Evolutionary conservation across 2,329 filamentous ascomycete species (phyloP).

Genomic region (Xylariaceae sp.): DNA sequence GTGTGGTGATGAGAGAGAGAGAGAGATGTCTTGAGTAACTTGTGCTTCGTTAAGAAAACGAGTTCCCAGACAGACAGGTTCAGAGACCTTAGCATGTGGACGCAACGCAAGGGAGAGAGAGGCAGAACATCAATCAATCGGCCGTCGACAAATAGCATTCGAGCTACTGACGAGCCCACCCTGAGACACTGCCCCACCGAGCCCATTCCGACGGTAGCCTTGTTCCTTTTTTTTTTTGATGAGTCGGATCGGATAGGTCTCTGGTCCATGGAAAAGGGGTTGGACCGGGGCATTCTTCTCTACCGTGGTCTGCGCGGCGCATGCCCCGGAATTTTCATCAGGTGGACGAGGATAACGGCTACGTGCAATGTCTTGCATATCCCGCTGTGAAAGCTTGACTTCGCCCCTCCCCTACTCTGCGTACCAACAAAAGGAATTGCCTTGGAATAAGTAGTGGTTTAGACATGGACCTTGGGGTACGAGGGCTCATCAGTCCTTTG

Average conservation of each 20-base stretch:
- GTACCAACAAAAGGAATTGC: too few species aligned
- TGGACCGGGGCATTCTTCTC: too few species aligned
- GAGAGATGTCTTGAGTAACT: conserved; percentile 10
- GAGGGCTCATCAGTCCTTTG: conserved; percentile 34
- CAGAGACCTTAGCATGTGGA: conserved; percentile 5
- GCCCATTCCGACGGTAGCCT: conserved; percentile 28
- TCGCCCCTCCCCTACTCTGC: too few species aligned
- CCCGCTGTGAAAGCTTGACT: too few species aligned
- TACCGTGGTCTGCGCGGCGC: too few species aligned
- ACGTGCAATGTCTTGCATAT: too few species aligned
- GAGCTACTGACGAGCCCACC: conserved; percentile 12
- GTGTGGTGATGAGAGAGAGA: not conserved
- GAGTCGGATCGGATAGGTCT: conserved; percentile 2
- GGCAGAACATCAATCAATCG: too few species aligned
- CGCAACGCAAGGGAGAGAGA: conserved; percentile 7
- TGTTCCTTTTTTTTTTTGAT: conserved; percentile 17
- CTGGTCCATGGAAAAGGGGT: not conserved
- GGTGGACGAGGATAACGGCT: too few species aligned
- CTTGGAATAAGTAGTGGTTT: too few species aligned
- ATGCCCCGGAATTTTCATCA: too few species aligned
- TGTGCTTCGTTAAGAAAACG: conserved; percentile 4
- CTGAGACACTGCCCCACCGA: conserved; percentile 22
- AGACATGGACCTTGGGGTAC: not conserved
- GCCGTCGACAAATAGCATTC: conserved; percentile 15
- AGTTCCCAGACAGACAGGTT: not conserved